phyloP scores from a whole-genome alignment of 2,329 filamentous ascomycete genomes.

The Neonectria faginata region DNA sequence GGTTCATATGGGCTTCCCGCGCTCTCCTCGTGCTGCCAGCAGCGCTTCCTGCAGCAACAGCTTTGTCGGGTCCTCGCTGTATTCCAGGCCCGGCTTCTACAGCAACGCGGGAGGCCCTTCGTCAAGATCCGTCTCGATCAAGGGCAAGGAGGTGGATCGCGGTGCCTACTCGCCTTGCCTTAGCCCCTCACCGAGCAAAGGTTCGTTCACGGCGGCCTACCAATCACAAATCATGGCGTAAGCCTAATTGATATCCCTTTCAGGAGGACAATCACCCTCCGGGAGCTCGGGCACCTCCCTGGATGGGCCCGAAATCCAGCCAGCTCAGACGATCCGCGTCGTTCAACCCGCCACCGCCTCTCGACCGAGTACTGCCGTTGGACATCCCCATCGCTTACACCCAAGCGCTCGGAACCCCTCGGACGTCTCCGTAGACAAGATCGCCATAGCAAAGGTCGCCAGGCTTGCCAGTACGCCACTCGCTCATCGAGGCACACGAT shows the following conservation, averaged over 20 bases:
- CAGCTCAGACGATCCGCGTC: not conserved
- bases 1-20: conserved; percentile 53
- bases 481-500: conserved; percentile 40
- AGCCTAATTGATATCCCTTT: conserved; percentile 8
- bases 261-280: conserved; percentile 42
- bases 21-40: conserved; percentile 60
- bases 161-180: conserved; percentile 48
- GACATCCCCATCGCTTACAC: conserved; percentile 26
- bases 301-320: conserved; percentile 51
- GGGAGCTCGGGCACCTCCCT: conserved; percentile 55
- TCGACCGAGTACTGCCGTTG: conserved; percentile 5
- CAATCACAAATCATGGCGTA: conserved; percentile 35
- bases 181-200: conserved; percentile 55
- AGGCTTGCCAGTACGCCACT: conserved; percentile 28
- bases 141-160: conserved; percentile 58
- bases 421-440: conserved; percentile 45
- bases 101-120: conserved; percentile 45
- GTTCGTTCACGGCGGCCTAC: conserved; percentile 43
- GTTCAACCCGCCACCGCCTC: conserved; percentile 9
- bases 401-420: conserved; percentile 37
- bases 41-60: conserved; percentile 56
- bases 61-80: conserved; percentile 5
- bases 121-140: conserved; percentile 47
- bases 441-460: conserved; percentile 30
- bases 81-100: conserved; percentile 38